Base-by-base conservation (phyloP, 2,329 filamentous ascomycete genomes). In the Colletotrichum incanum region DNA sequence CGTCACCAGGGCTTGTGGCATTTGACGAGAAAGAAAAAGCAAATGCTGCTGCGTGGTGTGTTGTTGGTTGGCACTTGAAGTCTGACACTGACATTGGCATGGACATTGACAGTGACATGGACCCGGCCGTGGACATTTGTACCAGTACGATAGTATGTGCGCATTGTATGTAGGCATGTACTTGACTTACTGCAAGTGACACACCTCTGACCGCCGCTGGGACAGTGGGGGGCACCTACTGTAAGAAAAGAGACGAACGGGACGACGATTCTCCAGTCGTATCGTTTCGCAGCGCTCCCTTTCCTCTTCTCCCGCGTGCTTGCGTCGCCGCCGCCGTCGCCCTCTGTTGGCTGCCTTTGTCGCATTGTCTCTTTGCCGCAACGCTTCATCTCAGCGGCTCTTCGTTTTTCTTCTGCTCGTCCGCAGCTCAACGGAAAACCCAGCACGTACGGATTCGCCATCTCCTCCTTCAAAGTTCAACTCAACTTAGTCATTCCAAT, bases 171-270 rank as follows among this genome's bases (percentile, higher is more conserved):
- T 26, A 16, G 16, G 5, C 47, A 31, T 18, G 12, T 31, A 31
- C 49, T 28, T 8, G 7, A 37, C 34, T 11, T 37, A 8, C 34
- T 37, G 34, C 34, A 37, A 37, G 11, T 37, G 34, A 37, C 34
- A 63, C 64, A 62, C 54, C 54, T 66, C 54, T 55, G 28, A 50
- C 56, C 64, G 43, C 68, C 56, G 55, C 49, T 49, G 62, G 62
- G 55, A 55, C 45, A 39, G 54, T 47, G 63, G 63, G 62, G 66
- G 41, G 18, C 4, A 18, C 20, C 26, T n/a, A 20, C 18, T n/a
- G n/a, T n/a, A n/a, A n/a, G 41, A 20, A 26, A 41, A 41, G 47
- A 54, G n/a, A 31, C 26, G 14, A 50, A 28, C 34, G 16, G 64
- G 31, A 14, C 20, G 55, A 23, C 14, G n/a, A 60, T 49, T 56